phyloP scores from a whole-genome alignment of 257 asterid genomes.

The Solanum habrochaites region DNA sequence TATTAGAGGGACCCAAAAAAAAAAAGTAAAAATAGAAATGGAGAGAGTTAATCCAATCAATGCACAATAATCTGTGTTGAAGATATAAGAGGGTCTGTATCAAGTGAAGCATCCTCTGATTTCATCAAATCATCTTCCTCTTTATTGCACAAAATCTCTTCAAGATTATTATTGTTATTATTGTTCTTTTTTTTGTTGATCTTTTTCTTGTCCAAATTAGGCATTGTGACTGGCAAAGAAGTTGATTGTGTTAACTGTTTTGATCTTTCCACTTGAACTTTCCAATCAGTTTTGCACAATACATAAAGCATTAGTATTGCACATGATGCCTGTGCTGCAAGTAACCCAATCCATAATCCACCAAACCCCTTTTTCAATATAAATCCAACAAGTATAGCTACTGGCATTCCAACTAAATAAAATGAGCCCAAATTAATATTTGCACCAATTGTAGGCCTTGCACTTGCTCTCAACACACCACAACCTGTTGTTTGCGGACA shows the following conservation, averaged over 20 bases:
- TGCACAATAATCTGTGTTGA: slow-evolving; percentile 20
- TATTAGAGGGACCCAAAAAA: neutral
- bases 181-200: neutral
- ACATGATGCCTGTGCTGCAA: slow-evolving; percentile 90
- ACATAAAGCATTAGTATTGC: slow-evolving; percentile 59
- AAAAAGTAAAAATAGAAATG: neutral
- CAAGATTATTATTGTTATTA: slow-evolving; percentile 7
- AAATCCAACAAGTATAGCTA: slow-evolving; percentile 66
- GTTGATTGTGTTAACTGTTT: slow-evolving; percentile 30
- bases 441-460: slow-evolving; percentile 74
- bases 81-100: slow-evolving; percentile 50
- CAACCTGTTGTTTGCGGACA: slow-evolving; percentile 97
- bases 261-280: slow-evolving; percentile 54
- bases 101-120: slow-evolving; percentile 23
- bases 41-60: slow-evolving; percentile 3
- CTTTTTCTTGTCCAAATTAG: neutral
- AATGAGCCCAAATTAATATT: slow-evolving; percentile 82
- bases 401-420: slow-evolving; percentile 92
- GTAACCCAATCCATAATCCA: slow-evolving; percentile 83
- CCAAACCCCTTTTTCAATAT: slow-evolving; percentile 59
- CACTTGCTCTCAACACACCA: slow-evolving; percentile 84
- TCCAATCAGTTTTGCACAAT: slow-evolving; percentile 61
- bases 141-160: slow-evolving; percentile 35
- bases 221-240: slow-evolving; percentile 18
- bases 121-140: slow-evolving; percentile 26